phyloP scores from a whole-genome alignment of 139 green algal genomes.

The Chlamydomonas sp. region DNA sequence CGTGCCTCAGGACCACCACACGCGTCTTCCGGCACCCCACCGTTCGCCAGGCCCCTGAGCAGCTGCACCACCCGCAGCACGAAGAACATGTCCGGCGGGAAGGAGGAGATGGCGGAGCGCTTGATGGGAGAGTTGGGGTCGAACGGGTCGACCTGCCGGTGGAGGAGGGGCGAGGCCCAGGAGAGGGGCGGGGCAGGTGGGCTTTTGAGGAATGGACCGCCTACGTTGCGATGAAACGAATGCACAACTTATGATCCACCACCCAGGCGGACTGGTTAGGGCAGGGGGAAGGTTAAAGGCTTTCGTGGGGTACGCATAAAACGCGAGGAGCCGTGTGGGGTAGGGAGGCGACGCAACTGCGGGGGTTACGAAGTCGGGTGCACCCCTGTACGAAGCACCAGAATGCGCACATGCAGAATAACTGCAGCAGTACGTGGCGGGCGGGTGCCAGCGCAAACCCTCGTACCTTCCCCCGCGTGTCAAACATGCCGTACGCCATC shows the following conservation, averaged over 20 bases:
- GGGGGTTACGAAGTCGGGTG: too few relatives aligned
- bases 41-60: constrained; percentile 83
- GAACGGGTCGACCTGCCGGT: constrained; percentile 85
- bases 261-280: not conserved
- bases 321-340: too few relatives aligned
- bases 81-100: constrained; percentile 97
- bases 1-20: not conserved
- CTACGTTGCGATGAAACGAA: too few relatives aligned
- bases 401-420: too few relatives aligned
- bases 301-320: not conserved
- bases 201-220: too few relatives aligned
- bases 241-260: too few relatives aligned
- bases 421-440: too few relatives aligned
- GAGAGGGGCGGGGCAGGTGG: not conserved
- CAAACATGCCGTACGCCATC: constrained; percentile 95
- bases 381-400: too few relatives aligned
- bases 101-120: constrained; percentile 81
- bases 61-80: constrained; percentile 91
- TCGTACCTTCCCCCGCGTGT: constrained; percentile 80
- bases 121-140: constrained; percentile 87
- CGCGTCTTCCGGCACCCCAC: not conserved
- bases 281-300: not conserved
- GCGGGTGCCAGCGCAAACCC: too few relatives aligned
- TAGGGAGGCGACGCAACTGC: too few relatives aligned
- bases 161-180: not conserved